phyloP scores from a whole-genome alignment of 2,329 filamentous ascomycete genomes.

The Apiospora marii region DNA sequence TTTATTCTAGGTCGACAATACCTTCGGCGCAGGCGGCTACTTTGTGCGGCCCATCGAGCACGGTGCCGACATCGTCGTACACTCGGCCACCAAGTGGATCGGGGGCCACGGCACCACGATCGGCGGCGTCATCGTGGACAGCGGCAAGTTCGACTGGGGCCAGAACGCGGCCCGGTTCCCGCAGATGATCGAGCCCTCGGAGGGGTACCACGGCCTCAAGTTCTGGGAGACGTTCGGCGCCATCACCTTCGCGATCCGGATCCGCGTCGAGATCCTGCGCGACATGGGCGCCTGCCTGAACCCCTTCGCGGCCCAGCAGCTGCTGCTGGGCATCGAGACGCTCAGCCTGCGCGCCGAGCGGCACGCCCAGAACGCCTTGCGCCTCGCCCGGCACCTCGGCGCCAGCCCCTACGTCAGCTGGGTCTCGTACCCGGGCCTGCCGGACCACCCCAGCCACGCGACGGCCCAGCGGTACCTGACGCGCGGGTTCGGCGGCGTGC shows the following conservation, averaged over 20 bases:
- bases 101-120: constrained; percentile 94
- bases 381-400: constrained; percentile 84
- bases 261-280: constrained; percentile 88
- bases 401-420: constrained; percentile 84
- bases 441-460: constrained; percentile 81
- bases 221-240: constrained; percentile 93
- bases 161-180: constrained; percentile 85
- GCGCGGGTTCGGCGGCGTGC: constrained; percentile 85
- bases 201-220: constrained; percentile 91
- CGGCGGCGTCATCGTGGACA: constrained; percentile 84
- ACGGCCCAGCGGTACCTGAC: constrained; percentile 87
- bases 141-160: constrained; percentile 94
- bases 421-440: constrained; percentile 92
- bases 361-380: constrained; percentile 83
- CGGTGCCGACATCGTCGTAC: constrained; percentile 91
- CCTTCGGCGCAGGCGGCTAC: constrained; percentile 92
- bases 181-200: constrained; percentile 87
- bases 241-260: constrained; percentile 82
- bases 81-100: constrained; percentile 97
- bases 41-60: constrained; percentile 87
- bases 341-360: constrained; percentile 85
- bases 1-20: constrained; percentile 79
- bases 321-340: constrained; percentile 89
- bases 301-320: constrained; percentile 92
- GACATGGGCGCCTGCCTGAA: constrained; percentile 85